Percentiles rank a stretch among this genome's conserved stretches.
Conservation (phyloP, 208 protist genomes). For the Porcisia deanei region DNA sequence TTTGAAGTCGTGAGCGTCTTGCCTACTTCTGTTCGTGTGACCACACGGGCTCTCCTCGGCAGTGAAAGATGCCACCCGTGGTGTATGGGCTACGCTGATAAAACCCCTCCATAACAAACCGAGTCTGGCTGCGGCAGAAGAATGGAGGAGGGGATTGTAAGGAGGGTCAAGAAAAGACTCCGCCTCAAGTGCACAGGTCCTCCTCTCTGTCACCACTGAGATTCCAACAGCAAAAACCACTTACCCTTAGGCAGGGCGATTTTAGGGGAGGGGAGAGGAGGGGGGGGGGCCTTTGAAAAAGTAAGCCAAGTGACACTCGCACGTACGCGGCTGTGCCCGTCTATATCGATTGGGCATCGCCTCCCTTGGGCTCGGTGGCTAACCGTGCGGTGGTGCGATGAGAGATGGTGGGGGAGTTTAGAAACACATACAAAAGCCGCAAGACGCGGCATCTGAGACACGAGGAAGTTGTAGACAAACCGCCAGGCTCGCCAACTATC, state of each 20-base stretch:
- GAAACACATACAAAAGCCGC: too few species aligned
- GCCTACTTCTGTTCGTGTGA: too few species aligned
- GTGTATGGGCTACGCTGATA: background rate
- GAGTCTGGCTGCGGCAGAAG: background rate
- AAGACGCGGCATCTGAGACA: too few species aligned
- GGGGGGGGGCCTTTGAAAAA: background rate
- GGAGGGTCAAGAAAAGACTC: background rate
- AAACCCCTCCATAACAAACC: background rate
- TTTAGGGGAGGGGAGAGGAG: too few species aligned
- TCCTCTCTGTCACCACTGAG: background rate
- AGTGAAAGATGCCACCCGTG: background rate
- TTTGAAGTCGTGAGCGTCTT: background rate
- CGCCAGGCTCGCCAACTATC: too few species aligned
- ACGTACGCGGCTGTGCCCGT: too few species aligned
- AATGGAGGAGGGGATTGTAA: background rate
- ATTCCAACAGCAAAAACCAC: too few species aligned
- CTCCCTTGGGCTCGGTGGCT: too few species aligned
- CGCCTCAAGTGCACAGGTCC: background rate
- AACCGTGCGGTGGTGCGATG: too few species aligned
- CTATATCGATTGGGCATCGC: too few species aligned
- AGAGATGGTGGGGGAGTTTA: too few species aligned
- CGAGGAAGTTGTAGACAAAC: too few species aligned
- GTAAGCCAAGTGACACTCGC: background rate
- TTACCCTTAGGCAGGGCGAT: background rate
- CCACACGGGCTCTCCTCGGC: background rate